A percentile compares a stretch with the other conserved stretches of the same genome.
phyloP scores from a whole-genome alignment of 371 early-diverging fungal genomes.

The Apophysomyces trapeziformis region DNA sequence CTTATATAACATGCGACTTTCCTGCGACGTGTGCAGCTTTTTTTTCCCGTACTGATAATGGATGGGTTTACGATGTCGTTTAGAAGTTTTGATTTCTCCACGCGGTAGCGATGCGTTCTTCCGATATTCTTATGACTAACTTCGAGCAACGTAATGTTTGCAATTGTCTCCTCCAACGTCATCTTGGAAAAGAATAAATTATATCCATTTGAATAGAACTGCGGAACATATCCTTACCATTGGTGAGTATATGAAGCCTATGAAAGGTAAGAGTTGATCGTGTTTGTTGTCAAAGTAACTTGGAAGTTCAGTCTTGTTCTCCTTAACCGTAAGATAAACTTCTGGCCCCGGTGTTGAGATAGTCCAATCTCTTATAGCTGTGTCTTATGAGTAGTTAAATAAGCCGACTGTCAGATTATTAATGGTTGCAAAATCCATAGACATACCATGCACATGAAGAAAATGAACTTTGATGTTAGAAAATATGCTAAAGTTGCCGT shows the following conservation, averaged over 20 bases:
- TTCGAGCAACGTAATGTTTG: neutral
- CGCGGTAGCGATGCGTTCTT: too few relatives aligned
- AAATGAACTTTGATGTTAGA: too few relatives aligned
- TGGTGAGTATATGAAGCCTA: neutral
- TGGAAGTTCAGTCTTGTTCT: neutral
- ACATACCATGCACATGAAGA: neutral
- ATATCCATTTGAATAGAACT: neutral
- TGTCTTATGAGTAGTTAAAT: neutral
- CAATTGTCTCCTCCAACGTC: neutral
- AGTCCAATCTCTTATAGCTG: neutral
- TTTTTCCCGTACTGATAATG: too few relatives aligned
- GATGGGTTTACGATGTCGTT: too few relatives aligned
- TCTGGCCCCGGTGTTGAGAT: slow-evolving; percentile 4
- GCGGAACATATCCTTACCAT: neutral
- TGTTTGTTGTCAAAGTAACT: neutral
- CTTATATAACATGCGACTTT: too few relatives aligned
- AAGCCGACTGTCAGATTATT: neutral
- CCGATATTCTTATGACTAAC: too few relatives aligned
- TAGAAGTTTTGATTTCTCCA: too few relatives aligned
- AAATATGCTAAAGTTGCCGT: too few relatives aligned
- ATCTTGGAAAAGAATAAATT: neutral
- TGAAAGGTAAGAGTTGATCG: neutral
- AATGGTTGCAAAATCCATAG: neutral
- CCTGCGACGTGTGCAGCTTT: too few relatives aligned
- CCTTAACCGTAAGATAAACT: neutral